These are phyloP conservation scores for Amesomyces nigricolor DNA, from an alignment of 2,329 filamentous ascomycete genomes.

Conservation along the genomic window DNA sequence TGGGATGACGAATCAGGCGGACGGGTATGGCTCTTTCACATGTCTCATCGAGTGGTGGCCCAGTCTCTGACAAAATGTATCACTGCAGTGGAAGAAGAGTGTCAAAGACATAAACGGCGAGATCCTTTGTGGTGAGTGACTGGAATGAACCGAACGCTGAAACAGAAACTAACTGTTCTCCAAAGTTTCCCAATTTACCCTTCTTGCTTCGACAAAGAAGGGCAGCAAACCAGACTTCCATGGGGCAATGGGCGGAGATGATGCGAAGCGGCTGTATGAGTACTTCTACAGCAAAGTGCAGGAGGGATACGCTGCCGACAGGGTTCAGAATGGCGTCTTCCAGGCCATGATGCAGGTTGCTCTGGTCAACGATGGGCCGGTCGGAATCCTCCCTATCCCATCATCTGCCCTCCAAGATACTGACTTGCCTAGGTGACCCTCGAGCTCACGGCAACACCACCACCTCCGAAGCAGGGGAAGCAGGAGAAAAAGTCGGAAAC, in stretches of 20 bases:
- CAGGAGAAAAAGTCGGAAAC: constrained; percentile 1
- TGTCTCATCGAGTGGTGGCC: not conserved
- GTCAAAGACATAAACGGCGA: constrained; percentile 87
- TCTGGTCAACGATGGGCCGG: constrained; percentile 77
- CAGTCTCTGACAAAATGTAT: constrained; percentile 11
- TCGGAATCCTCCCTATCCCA: constrained; percentile 31
- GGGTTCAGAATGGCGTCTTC: constrained; percentile 91
- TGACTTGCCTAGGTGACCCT: constrained; percentile 36
- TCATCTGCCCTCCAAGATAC: not conserved
- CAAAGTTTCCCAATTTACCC: constrained; percentile 90
- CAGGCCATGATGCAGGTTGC: constrained; percentile 99
- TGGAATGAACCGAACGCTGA: not conserved
- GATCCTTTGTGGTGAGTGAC: constrained; percentile 75
- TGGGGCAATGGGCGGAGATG: constrained; percentile 70
- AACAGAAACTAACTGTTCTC: not conserved
- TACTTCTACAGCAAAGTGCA: constrained; percentile 74
- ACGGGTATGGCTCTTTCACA: constrained; percentile 43
- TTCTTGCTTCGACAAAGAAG: constrained; percentile 90
- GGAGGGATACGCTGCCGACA: constrained; percentile 63
- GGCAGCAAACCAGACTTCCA: constrained; percentile 95
- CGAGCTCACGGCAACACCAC: constrained; percentile 27
- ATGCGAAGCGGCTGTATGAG: constrained; percentile 77
- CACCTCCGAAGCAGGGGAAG: constrained; percentile 12
- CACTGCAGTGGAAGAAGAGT: constrained; percentile 74
- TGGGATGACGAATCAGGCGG: constrained; percentile 78